These are phyloP conservation scores for Phialemoniopsis sp. DNA, from an alignment of 2,329 filamentous ascomycete genomes.

Conservation along the genomic window DNA sequence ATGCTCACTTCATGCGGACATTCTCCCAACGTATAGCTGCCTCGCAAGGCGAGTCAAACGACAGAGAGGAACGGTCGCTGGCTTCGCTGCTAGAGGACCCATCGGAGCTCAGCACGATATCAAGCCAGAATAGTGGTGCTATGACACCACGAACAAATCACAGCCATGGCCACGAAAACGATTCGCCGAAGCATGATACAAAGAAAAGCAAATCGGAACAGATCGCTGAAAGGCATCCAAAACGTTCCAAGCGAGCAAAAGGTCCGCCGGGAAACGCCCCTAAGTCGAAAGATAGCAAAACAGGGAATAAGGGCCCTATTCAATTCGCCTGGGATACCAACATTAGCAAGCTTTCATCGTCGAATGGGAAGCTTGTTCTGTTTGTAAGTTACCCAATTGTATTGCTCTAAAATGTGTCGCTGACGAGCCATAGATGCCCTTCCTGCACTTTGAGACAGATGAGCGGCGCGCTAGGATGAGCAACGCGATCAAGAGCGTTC, in stretches of 20 bases:
- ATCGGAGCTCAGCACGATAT: constrained; percentile 13
- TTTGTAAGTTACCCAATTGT: constrained; percentile 28
- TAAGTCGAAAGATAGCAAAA: constrained; percentile 21
- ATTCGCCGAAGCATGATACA: constrained; percentile 14
- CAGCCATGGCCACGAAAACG: constrained; percentile 8
- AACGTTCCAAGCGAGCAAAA: constrained; percentile 21
- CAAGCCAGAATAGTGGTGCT: constrained; percentile 7
- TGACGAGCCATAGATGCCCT: constrained; percentile 51
- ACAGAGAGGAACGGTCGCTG: constrained; percentile 23
- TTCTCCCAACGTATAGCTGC: constrained; percentile 46
- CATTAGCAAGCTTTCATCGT: constrained; percentile 16
- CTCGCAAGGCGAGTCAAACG: constrained; percentile 18
- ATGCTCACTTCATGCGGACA: constrained; percentile 60
- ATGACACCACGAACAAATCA: constrained; percentile 9
- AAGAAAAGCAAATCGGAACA: constrained; percentile 30
- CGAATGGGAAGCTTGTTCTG: constrained; percentile 22
- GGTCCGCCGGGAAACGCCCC: constrained; percentile 29
- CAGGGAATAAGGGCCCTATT: constrained; percentile 7
- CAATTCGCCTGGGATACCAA: constrained; percentile 20
- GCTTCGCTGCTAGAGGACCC: constrained; percentile 19
- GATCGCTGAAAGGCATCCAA: constrained; percentile 28
- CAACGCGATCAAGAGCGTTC: constrained; percentile 34
- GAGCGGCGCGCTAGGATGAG: constrained; percentile 51
- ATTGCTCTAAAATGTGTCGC: too few relatives aligned
- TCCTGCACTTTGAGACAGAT: constrained; percentile 61